Evolutionary conservation across 2,329 filamentous ascomycete species (phyloP).

Genomic region (Colletotrichum godetiae): DNA sequence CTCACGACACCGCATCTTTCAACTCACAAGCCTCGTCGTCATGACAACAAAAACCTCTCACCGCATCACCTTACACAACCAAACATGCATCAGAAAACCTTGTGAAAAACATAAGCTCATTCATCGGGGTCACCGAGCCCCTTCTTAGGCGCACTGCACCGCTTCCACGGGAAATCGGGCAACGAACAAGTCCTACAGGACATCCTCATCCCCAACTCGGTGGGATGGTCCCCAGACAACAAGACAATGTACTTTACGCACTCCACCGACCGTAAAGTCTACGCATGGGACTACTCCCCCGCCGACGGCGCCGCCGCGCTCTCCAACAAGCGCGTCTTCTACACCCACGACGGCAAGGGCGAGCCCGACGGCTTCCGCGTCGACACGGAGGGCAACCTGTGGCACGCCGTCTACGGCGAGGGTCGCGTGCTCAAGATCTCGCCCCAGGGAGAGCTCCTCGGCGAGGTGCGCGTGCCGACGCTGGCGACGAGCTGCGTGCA

Average conservation of each 20-base stretch:
- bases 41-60: conserved; percentile 2
- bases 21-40: background rate
- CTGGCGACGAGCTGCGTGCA: conserved; percentile 83
- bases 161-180: conserved; percentile 72
- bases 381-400: conserved; percentile 86
- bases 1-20: background rate
- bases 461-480: conserved; percentile 81
- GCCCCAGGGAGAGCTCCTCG: conserved; percentile 75
- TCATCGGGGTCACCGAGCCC: conserved; percentile 9
- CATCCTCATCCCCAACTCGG: conserved; percentile 85
- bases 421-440: conserved; percentile 80
- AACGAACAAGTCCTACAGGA: conserved; percentile 69
- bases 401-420: conserved; percentile 88
- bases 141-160: conserved; percentile 74
- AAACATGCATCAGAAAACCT: background rate
- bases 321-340: conserved; percentile 78
- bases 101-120: background rate
- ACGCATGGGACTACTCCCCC: conserved; percentile 78
- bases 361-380: conserved; percentile 88
- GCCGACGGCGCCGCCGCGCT: conserved; percentile 71
- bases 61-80: background rate
- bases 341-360: conserved; percentile 72
- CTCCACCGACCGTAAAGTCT: conserved; percentile 77
- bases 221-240: conserved; percentile 81
- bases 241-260: conserved; percentile 87